A percentile compares a stretch with the other conserved stretches of the same genome.
These are phyloP conservation scores for Trypanosoma rangeli DNA, from an alignment of 208 protist genomes.

Conservation along the genomic window DNA sequence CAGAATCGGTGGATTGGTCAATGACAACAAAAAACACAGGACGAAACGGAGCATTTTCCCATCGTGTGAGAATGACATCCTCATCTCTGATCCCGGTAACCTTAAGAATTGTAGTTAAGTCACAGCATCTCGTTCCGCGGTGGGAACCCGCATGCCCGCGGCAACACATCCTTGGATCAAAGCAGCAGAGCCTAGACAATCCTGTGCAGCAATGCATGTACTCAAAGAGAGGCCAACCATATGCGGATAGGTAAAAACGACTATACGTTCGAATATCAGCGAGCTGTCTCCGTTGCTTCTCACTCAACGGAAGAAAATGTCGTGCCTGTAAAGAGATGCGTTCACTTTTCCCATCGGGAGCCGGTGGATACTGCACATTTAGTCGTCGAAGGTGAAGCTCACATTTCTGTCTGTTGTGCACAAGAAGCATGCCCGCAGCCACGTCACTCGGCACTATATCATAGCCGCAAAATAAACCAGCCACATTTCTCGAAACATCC, in stretches of 20 bases:
- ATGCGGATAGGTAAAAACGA: slow-evolving; percentile 74
- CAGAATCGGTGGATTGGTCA: slow-evolving; percentile 45
- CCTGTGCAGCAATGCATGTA: slow-evolving; percentile 66
- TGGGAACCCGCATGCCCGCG: slow-evolving; percentile 42
- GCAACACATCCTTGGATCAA: slow-evolving; percentile 74
- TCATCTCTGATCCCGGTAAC: slow-evolving; percentile 53
- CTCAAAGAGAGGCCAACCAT: slow-evolving; percentile 76
- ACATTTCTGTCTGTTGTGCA: slow-evolving; percentile 64
- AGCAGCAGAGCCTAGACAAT: slow-evolving; percentile 53
- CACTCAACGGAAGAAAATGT: slow-evolving; percentile 37
- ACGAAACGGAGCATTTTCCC: slow-evolving; percentile 64
- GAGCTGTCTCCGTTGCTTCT: slow-evolving; percentile 33
- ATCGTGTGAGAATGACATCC: slow-evolving; percentile 71
- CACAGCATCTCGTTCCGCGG: slow-evolving; percentile 51
- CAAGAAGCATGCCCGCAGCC: slow-evolving; percentile 76
- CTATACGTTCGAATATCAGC: slow-evolving; percentile 61
- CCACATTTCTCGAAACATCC: slow-evolving; percentile 63
- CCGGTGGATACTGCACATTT: slow-evolving; percentile 34
- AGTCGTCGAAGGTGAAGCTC: slow-evolving; percentile 30
- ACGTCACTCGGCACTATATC: slow-evolving; percentile 88
- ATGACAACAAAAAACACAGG: slow-evolving; percentile 82
- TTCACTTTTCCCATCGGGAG: slow-evolving; percentile 31
- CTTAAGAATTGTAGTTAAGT: slow-evolving; percentile 65
- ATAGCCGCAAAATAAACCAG: slow-evolving; percentile 72
- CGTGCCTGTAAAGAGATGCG: slow-evolving; percentile 52